Base-by-base conservation (phyloP, 768 basidiomycete species). In the Mycena haematopus region DNA sequence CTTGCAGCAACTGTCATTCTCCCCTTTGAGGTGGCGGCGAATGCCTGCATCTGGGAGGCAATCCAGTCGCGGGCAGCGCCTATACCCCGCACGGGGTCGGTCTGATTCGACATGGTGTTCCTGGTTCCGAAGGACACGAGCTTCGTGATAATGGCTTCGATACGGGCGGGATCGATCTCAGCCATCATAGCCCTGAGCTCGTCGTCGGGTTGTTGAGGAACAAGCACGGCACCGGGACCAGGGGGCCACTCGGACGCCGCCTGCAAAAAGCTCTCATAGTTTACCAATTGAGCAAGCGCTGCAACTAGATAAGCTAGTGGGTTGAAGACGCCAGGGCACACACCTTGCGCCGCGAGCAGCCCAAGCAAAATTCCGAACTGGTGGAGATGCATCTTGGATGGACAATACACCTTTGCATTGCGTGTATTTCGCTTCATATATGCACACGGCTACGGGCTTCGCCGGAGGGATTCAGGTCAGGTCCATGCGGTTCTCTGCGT, bases 31-130 rank as follows among this genome's bases (percentile, higher is more conserved):
- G 77, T 63, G 13, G 74, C 73, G 1, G 79, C 79, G 47, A 75
- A 76, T 10, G 70, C 62, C 27, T 69, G 76, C 78, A 85, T 77
- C 69, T 84, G 74, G 5, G 77, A 67, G 4, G 80, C 81, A 65
- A 85, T 80, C 85, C 84, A 86, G 72, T 84, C 82, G 29, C 83
- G 72, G 19, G 85, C 81, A 7, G 84, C 85, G 45, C 84, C 84
- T 40, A 86, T 83, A 0, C 84, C 84, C 36, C 83, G 79, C 11
- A 71, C 68, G 19, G 84, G 82, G 66, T 84, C 79, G 6, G 83
- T 84, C 70, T 85, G 83, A 66, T 69, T 82, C 29, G 84, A 84
- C 45, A 80, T 75, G 29, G 84, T 85, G 72, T 80, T 77, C 11
- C 84, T 78, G 21, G 84, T 86, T 21, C 84, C 85, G 65, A 85